Conservation (phyloP, 345 rosid species). For the Arabidopsis thaliana region DNA sequence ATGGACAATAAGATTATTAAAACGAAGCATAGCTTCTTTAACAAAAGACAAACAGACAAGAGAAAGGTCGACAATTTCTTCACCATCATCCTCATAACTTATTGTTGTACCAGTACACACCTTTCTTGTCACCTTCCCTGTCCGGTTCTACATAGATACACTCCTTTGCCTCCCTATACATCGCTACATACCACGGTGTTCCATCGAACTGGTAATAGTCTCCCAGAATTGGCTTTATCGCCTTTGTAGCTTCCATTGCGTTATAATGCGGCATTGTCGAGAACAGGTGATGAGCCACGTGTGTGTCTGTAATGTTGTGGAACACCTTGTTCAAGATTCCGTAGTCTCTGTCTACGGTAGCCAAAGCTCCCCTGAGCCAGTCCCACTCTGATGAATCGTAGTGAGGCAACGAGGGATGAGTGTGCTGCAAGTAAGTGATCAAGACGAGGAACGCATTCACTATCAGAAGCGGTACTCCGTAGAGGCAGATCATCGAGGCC, state of each 20-base stretch:
- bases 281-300: slow-evolving; percentile 84
- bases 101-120: slow-evolving; percentile 83
- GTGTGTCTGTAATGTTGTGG: slow-evolving; percentile 90
- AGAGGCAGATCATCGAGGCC: slow-evolving; percentile 62
- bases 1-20: slow-evolving; percentile 29
- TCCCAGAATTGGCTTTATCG: slow-evolving; percentile 78
- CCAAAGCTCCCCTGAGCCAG: slow-evolving; percentile 85
- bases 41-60: slow-evolving; percentile 33
- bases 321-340: slow-evolving; percentile 84
- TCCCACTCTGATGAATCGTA: slow-evolving; percentile 88
- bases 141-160: slow-evolving; percentile 83
- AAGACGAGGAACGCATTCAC: slow-evolving; percentile 71
- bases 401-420: slow-evolving; percentile 84
- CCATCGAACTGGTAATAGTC: slow-evolving; percentile 83
- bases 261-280: slow-evolving; percentile 92
- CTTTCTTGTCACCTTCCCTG: slow-evolving; percentile 60
- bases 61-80: slow-evolving; percentile 25
- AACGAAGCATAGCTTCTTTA: slow-evolving; percentile 32
- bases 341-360: slow-evolving; percentile 86
- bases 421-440: slow-evolving; percentile 90
- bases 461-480: slow-evolving; percentile 73
- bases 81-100: slow-evolving; percentile 51
- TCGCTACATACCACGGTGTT: slow-evolving; percentile 66
- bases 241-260: slow-evolving; percentile 92
- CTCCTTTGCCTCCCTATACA: slow-evolving; percentile 94